A percentile compares a stretch with the other conserved stretches of the same genome.
Evolutionary conservation across 371 early-diverging fungal species (phyloP).

Genomic region (Capniomyces stellatus): DNA sequence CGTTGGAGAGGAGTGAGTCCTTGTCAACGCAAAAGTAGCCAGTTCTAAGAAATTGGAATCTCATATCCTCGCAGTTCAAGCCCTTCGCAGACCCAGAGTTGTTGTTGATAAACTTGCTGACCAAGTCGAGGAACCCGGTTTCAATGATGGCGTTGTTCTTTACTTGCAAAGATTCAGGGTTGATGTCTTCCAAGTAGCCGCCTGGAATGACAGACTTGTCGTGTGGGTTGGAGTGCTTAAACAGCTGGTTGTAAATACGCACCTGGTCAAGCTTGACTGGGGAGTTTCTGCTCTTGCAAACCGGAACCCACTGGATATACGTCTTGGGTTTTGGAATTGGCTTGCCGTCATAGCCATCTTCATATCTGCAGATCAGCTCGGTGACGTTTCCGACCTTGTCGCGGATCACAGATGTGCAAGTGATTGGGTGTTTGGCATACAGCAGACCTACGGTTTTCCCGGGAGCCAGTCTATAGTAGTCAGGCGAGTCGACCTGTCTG

Average conservation of each 20-base stretch:
- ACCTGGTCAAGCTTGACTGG: slow-evolving; percentile 70
- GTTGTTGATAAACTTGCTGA: slow-evolving; percentile 13
- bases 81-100: slow-evolving; percentile 12
- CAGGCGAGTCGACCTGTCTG: slow-evolving; percentile 70
- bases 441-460: slow-evolving; percentile 89
- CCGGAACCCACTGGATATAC: slow-evolving; percentile 96
- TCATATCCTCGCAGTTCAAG: slow-evolving; percentile 38
- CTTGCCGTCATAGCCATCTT: slow-evolving; percentile 43
- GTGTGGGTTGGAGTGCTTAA: slow-evolving; percentile 76
- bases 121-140: slow-evolving; percentile 51
- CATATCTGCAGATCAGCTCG: slow-evolving; percentile 61
- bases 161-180: slow-evolving; percentile 55
- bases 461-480: slow-evolving; percentile 87
- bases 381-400: slow-evolving; percentile 55
- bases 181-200: slow-evolving; percentile 86
- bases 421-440: slow-evolving; percentile 65
- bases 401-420: slow-evolving; percentile 54
- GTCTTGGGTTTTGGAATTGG: slow-evolving; percentile 66
- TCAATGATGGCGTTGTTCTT: slow-evolving; percentile 63
- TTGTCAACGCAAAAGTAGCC: slow-evolving; percentile 96
- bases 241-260: slow-evolving; percentile 70
- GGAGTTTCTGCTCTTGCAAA: slow-evolving; percentile 56
- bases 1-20: slow-evolving; percentile 46
- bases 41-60: slow-evolving; percentile 90
- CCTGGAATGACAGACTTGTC: slow-evolving; percentile 60